Evolutionary conservation across 2,329 filamentous ascomycete genomes (phyloP).

Genomic region (Decorospora gaudefroyi): DNA sequence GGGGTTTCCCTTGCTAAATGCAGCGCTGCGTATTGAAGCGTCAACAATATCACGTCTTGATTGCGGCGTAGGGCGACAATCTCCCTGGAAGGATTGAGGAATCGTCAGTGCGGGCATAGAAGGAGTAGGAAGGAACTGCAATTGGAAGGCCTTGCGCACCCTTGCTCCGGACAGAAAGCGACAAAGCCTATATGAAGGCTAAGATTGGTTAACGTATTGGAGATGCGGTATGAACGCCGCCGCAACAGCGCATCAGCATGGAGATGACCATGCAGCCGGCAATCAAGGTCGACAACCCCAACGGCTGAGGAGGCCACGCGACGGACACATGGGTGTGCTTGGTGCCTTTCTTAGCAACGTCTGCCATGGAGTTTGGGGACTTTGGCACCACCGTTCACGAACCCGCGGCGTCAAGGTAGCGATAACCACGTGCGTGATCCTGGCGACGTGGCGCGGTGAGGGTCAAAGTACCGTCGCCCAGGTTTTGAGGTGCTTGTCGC

Average conservation of each 20-base stretch:
- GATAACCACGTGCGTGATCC: slow-evolving; percentile 7
- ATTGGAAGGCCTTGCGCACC: too few species aligned
- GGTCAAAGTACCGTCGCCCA: slow-evolving; percentile 9
- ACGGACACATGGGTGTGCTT: slow-evolving; percentile 18
- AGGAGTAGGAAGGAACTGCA: too few species aligned
- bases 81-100: slow-evolving; percentile 1
- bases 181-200: too few species aligned
- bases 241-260: slow-evolving; percentile 12
- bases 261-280: slow-evolving; percentile 18
- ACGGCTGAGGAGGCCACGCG: slow-evolving; percentile 14
- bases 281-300: too few species aligned
- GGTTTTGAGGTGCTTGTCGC: slow-evolving; percentile 10
- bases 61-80: slow-evolving; percentile 18
- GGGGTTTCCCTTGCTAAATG: neutral
- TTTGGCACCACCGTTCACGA: too few species aligned
- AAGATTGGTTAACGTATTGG: slow-evolving; percentile 7
- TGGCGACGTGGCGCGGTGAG: too few species aligned
- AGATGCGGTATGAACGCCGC: slow-evolving; percentile 8
- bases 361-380: too few species aligned
- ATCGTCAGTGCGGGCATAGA: too few species aligned
- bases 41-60: slow-evolving; percentile 13
- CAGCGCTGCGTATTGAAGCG: slow-evolving; percentile 5
- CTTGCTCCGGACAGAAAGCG: too few species aligned
- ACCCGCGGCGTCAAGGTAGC: slow-evolving; percentile 17
- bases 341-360: slow-evolving; percentile 11